phyloP scores from a whole-genome alignment of 345 rosid genomes.

The Cardamine resedifolia region DNA sequence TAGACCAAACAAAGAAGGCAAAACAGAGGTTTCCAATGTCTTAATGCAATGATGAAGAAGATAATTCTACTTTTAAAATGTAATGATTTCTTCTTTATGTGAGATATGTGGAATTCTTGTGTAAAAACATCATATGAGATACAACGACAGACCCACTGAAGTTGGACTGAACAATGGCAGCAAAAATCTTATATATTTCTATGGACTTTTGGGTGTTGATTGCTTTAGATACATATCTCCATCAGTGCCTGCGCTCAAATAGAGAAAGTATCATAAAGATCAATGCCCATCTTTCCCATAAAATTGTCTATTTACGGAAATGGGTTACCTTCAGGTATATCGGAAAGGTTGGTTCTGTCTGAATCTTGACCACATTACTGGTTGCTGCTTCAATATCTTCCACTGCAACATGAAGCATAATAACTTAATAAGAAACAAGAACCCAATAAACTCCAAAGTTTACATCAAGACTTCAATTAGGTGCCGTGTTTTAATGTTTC shows the following conservation, averaged over 20 bases:
- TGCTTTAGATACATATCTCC: slow-evolving; percentile 46
- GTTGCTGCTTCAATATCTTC: slow-evolving; percentile 77
- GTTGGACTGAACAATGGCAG: slow-evolving; percentile 57
- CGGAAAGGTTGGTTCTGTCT: slow-evolving; percentile 75
- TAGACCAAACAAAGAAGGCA: slow-evolving; percentile 40
- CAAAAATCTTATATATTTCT: slow-evolving; percentile 45
- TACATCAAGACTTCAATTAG: neutral
- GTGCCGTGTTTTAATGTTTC: slow-evolving; percentile 3
- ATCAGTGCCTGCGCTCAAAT: slow-evolving; percentile 62
- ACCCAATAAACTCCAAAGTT: neutral
- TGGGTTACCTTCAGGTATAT: slow-evolving; percentile 80
- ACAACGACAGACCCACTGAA: slow-evolving; percentile 53
- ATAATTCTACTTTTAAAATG: neutral
- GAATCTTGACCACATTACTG: slow-evolving; percentile 52
- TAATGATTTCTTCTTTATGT: neutral
- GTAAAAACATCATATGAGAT: slow-evolving; percentile 43
- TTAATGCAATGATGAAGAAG: slow-evolving; percentile 32
- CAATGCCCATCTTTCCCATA: slow-evolving; percentile 33
- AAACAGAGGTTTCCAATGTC: slow-evolving; percentile 40
- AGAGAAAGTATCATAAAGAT: slow-evolving; percentile 36
- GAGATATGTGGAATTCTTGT: slow-evolving; percentile 46
- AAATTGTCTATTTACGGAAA: neutral
- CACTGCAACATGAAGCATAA: slow-evolving; percentile 49
- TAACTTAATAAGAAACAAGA: neutral
- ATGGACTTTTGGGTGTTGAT: slow-evolving; percentile 46